phyloP scores from a whole-genome alignment of 129 eudicot species.

The Heracleum sosnowskyi region DNA sequence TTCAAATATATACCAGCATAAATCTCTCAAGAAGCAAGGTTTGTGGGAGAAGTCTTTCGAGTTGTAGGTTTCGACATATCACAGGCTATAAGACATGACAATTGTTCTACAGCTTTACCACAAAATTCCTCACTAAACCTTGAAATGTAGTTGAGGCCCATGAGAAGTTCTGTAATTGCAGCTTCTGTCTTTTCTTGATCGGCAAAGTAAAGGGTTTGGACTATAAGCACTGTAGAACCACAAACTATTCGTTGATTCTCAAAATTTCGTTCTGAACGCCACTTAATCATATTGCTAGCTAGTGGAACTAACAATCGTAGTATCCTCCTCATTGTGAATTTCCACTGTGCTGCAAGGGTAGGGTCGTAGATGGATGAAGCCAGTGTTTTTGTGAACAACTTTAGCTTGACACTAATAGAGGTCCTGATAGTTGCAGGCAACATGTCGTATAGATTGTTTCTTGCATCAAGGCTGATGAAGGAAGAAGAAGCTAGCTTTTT shows the following conservation, averaged over 20 bases:
- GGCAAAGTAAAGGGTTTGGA: conserved; percentile 83
- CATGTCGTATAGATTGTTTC: conserved; percentile 75
- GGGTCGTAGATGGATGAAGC: conserved; percentile 37
- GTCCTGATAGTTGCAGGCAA: conserved; percentile 54
- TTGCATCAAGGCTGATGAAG: conserved; percentile 48
- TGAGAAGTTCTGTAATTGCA: conserved; percentile 64
- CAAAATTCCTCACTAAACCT: conserved; percentile 35
- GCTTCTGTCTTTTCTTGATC: conserved; percentile 59
- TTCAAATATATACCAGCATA: neutral
- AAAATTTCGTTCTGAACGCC: conserved; percentile 81
- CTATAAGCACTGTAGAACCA: conserved; percentile 51
- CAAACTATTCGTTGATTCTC: conserved; percentile 58
- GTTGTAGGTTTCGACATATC: conserved; percentile 18
- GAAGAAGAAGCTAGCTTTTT: conserved; percentile 76
- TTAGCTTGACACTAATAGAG: conserved; percentile 47
- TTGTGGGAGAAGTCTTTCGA: neutral
- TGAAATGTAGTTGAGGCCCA: conserved; percentile 66
- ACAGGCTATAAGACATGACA: conserved; percentile 22
- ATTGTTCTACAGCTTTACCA: conserved; percentile 30
- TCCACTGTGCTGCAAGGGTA: conserved; percentile 54
- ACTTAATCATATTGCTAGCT: conserved; percentile 76
- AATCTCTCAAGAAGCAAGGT: neutral
- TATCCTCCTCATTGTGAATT: conserved; percentile 40
- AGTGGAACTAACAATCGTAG: conserved; percentile 88
- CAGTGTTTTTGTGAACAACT: conserved; percentile 23